Evolutionary conservation across 805 yeast species (phyloP).

Genomic region (Phaffomyces opuntiae): DNA sequence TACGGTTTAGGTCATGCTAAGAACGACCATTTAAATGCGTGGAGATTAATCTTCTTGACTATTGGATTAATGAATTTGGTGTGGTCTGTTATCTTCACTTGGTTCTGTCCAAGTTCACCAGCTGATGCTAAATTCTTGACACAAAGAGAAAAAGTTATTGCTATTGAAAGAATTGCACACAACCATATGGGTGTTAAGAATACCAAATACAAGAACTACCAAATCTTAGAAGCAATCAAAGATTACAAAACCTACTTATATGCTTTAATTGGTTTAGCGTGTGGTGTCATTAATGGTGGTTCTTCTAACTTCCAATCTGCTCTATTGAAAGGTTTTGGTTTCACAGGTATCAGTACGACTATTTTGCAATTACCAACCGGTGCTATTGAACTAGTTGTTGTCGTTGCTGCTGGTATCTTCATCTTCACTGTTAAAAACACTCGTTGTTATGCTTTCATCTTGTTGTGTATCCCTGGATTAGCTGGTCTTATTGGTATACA

Average conservation of each 20-base stretch:
- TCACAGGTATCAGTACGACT: conserved; percentile 12
- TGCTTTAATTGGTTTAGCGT: conserved; percentile 29
- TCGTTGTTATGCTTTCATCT: not conserved
- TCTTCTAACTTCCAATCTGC: conserved; percentile 35
- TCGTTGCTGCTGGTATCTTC: conserved; percentile 6
- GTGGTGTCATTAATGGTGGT: conserved; percentile 38
- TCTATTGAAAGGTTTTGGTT: conserved; percentile 27
- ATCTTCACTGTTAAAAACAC: conserved; percentile 1
- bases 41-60: conserved; percentile 21
- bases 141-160: conserved; percentile 26
- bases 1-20: conserved; percentile 22
- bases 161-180: conserved; percentile 24
- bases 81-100: conserved; percentile 24
- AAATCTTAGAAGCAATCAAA: conserved; percentile 38
- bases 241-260: conserved; percentile 44
- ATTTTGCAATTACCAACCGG: conserved; percentile 20
- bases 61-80: conserved; percentile 32
- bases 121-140: conserved; percentile 28
- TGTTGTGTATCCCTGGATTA: conserved; percentile 21
- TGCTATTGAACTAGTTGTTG: conserved; percentile 22
- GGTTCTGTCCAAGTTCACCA: conserved; percentile 32
- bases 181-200: conserved; percentile 34
- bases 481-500: conserved; percentile 30
- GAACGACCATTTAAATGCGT: conserved; percentile 17
- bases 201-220: conserved; percentile 41